These are phyloP conservation scores for Colletotrichum melonis DNA, from an alignment of 2,329 filamentous ascomycete genomes.

Conservation along the genomic window DNA sequence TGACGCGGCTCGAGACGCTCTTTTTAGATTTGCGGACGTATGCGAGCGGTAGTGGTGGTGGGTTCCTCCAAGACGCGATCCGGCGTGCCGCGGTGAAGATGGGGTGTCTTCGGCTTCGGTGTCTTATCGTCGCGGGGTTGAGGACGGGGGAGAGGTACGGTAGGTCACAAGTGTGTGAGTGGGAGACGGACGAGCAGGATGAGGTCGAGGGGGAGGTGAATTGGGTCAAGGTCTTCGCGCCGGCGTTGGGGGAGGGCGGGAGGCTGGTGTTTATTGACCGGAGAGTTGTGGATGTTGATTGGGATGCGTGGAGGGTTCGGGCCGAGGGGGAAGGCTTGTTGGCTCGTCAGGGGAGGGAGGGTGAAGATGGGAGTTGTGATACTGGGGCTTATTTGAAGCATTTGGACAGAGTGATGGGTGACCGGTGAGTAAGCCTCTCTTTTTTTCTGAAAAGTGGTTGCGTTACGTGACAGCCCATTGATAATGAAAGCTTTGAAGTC, in stretches of 20 bases:
- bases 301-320: constrained; percentile 17
- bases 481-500: background rate
- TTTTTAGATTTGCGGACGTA: constrained; percentile 31
- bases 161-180: background rate
- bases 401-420: constrained; percentile 1
- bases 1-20: constrained; percentile 26
- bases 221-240: constrained; percentile 31
- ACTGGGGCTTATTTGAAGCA: constrained; percentile 8
- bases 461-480: background rate
- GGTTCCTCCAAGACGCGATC: background rate
- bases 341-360: background rate
- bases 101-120: constrained; percentile 19
- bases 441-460: background rate
- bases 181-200: constrained; percentile 11
- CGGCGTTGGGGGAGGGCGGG: constrained; percentile 26
- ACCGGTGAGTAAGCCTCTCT: background rate
- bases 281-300: constrained; percentile 10
- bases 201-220: constrained; percentile 20
- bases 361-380: background rate
- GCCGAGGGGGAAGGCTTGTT: constrained; percentile 8
- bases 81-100: constrained; percentile 19
- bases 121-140: constrained; percentile 23
- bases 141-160: background rate
- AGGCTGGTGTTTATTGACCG: constrained; percentile 26
- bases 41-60: background rate